Evolutionary conservation across 2,329 filamentous ascomycete genomes (phyloP).

Genomic region (Aspergillus floridensis): DNA sequence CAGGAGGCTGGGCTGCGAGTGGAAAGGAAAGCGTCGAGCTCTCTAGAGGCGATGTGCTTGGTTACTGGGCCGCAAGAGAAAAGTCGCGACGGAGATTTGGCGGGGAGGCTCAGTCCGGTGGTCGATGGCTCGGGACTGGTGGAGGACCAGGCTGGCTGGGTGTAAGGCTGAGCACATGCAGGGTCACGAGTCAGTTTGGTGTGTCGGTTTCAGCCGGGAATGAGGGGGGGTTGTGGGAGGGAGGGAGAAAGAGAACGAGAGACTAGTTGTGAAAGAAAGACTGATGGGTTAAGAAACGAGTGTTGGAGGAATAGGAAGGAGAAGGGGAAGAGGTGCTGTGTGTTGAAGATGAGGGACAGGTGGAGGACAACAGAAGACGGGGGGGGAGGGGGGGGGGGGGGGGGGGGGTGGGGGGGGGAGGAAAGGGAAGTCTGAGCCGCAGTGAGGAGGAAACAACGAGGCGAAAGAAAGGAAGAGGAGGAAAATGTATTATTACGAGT

Average conservation of each 20-base stretch:
- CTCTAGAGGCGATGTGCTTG: background rate
- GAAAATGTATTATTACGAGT: background rate
- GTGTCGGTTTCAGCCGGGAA: conserved; percentile 2
- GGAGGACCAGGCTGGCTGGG: conserved; percentile 3
- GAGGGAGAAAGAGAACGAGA: background rate
- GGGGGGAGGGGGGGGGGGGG: too few species aligned
- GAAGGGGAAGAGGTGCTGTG: background rate
- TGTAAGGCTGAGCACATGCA: conserved; percentile 20
- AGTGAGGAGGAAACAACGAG: background rate
- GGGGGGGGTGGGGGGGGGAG: background rate
- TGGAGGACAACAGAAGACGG: background rate
- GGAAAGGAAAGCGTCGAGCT: background rate
- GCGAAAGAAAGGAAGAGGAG: background rate
- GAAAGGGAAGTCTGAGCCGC: background rate
- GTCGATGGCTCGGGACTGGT: conserved; percentile 16
- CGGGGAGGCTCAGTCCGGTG: conserved; percentile 20
- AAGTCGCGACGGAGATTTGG: conserved; percentile 16
- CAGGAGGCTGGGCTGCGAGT: background rate
- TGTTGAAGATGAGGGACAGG: background rate
- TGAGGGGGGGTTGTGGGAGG: background rate
- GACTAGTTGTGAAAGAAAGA: background rate
- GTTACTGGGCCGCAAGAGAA: conserved; percentile 22
- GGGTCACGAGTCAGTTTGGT: conserved; percentile 10
- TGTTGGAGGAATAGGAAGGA: conserved; percentile 7
- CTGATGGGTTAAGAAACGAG: background rate